These are phyloP conservation scores for Fraxinus sp. DNA, from an alignment of 305 asterid species.

Conservation along the genomic window DNA sequence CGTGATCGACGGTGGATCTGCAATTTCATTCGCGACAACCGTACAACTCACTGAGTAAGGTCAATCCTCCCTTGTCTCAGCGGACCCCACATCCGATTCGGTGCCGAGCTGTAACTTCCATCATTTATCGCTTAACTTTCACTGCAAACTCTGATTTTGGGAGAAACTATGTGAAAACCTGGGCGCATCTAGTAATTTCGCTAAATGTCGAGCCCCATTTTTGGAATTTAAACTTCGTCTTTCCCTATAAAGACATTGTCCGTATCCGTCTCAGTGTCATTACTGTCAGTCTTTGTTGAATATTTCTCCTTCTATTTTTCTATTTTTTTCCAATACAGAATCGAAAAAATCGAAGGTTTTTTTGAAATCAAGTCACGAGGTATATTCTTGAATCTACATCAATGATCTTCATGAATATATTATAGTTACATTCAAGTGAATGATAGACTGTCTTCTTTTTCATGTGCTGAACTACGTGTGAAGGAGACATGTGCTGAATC, in stretches of 20 bases:
- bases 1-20: neutral
- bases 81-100: conserved; percentile 40
- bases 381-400: neutral
- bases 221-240: conserved; percentile 22
- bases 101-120: conserved; percentile 38
- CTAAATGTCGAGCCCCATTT: conserved; percentile 26
- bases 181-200: conserved; percentile 33
- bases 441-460: neutral
- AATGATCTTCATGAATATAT: neutral
- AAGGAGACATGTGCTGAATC: conserved; percentile 18
- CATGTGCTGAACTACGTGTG: neutral
- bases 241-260: conserved; percentile 32
- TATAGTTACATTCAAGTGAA: neutral
- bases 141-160: conserved; percentile 2
- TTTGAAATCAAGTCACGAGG: neutral
- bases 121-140: conserved; percentile 17
- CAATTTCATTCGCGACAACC: neutral
- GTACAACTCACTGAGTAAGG: neutral
- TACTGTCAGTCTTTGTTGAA: neutral
- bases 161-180: neutral
- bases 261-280: neutral
- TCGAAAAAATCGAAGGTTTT: neutral
- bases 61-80: neutral
- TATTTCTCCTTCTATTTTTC: neutral
- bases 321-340: neutral